A percentile compares a stretch with the other conserved stretches of the same genome.
Evolutionary conservation across 768 basidiomycete genomes (phyloP).

Genomic region (Psilocybe azurescens): DNA sequence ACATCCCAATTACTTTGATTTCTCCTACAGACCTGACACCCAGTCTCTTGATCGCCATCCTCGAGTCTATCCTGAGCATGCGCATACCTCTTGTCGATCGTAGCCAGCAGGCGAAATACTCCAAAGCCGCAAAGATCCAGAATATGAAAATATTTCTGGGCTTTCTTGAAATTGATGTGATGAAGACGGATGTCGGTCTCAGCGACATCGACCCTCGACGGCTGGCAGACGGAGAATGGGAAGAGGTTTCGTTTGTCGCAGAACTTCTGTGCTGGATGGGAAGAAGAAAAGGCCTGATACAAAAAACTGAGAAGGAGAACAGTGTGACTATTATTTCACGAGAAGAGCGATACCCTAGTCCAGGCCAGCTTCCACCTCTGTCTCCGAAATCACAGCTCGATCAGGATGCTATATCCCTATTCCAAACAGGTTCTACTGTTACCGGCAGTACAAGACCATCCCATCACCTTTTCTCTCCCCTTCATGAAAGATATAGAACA

Average conservation of each 20-base stretch:
- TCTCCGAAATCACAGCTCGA: slow-evolving; percentile 26
- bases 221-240: slow-evolving; percentile 67
- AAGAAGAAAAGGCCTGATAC: slow-evolving; percentile 40
- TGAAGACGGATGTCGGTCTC: slow-evolving; percentile 66
- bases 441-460: slow-evolving; percentile 31
- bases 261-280: slow-evolving; percentile 77
- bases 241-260: slow-evolving; percentile 70
- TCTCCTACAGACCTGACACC: slow-evolving; percentile 72
- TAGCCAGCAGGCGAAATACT: slow-evolving; percentile 31
- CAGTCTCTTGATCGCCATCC: slow-evolving; percentile 69
- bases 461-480: slow-evolving; percentile 24
- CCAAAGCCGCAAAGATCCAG: slow-evolving; percentile 50
- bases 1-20: slow-evolving; percentile 50
- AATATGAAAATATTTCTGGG: slow-evolving; percentile 80
- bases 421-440: slow-evolving; percentile 36
- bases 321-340: not conserved
- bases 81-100: slow-evolving; percentile 56
- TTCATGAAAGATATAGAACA: slow-evolving; percentile 15
- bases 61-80: slow-evolving; percentile 62
- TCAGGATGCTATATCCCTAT: slow-evolving; percentile 31
- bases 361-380: not conserved
- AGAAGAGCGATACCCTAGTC: not conserved
- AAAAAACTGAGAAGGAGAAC: slow-evolving; percentile 7
- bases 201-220: slow-evolving; percentile 66
- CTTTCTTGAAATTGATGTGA: slow-evolving; percentile 68